Evolutionary conservation across 495 filamentous ascomycete species (phyloP).

Genomic region (Lophiostoma macrostomum): DNA sequence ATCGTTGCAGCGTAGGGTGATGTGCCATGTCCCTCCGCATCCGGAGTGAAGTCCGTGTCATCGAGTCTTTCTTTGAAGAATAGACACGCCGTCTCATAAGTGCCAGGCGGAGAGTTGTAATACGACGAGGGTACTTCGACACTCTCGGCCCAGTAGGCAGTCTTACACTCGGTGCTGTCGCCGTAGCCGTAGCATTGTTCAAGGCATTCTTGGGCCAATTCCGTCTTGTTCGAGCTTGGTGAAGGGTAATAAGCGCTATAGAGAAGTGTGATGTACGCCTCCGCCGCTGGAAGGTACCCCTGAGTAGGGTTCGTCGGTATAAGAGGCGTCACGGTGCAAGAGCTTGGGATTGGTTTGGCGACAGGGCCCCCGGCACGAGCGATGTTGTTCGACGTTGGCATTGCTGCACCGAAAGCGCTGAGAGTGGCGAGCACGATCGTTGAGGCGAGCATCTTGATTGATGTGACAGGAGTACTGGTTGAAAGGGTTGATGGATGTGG

Average conservation of each 20-base stretch:
- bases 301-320: slow-evolving; percentile 9
- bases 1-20: slow-evolving; percentile 25
- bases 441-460: slow-evolving; percentile 12
- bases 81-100: slow-evolving; percentile 29
- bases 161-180: slow-evolving; percentile 27
- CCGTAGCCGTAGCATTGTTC: slow-evolving; percentile 42
- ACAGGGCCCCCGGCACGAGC: slow-evolving; percentile 34
- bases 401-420: slow-evolving; percentile 19
- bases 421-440: slow-evolving; percentile 24
- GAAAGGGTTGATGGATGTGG: no score
- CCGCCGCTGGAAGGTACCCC: slow-evolving; percentile 21
- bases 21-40: slow-evolving; percentile 25
- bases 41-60: slow-evolving; percentile 22
- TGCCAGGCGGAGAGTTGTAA: slow-evolving; percentile 24
- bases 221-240: slow-evolving; percentile 7
- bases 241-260: slow-evolving; percentile 34
- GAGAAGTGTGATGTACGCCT: slow-evolving; percentile 10
- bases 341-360: slow-evolving; percentile 31
- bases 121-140: slow-evolving; percentile 30
- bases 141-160: slow-evolving; percentile 31
- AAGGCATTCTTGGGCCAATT: slow-evolving; percentile 28
- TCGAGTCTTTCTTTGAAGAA: slow-evolving; percentile 30
- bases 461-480: no score
- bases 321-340: slow-evolving; percentile 33
- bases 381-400: slow-evolving; percentile 18